These are phyloP conservation scores for Hypoxylon sp. DNA, from an alignment of 2,329 filamentous ascomycete genomes.

Conservation along the genomic window DNA sequence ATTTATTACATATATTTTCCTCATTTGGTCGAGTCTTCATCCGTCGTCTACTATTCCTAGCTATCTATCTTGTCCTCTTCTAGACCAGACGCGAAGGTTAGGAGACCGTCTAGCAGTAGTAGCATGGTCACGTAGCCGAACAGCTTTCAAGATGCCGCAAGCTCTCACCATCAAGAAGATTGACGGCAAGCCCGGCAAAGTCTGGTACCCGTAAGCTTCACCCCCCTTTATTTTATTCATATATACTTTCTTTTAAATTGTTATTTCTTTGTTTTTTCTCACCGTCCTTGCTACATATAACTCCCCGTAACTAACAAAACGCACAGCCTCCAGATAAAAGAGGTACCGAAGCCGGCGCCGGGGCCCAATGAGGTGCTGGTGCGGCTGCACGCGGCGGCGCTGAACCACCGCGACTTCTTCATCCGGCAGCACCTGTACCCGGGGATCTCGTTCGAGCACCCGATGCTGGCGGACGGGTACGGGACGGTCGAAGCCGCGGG, in stretches of 20 bases:
- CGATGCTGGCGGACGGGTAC: slow-evolving; percentile 83
- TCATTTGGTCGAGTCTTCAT: neutral
- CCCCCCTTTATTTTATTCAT: neutral
- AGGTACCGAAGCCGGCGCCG: slow-evolving; percentile 68
- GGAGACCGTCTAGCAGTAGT: neutral
- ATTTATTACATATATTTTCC: too few relatives aligned
- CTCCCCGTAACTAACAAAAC: too few relatives aligned
- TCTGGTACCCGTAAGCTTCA: slow-evolving; percentile 76
- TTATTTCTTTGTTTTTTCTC: too few relatives aligned
- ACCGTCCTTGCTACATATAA: too few relatives aligned
- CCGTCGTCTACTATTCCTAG: neutral
- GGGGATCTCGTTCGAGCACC: slow-evolving; percentile 77
- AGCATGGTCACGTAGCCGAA: neutral
- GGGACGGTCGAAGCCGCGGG: slow-evolving; percentile 76
- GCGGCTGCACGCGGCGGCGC: slow-evolving; percentile 77
- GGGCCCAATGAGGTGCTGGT: slow-evolving; percentile 75
- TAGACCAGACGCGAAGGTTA: neutral
- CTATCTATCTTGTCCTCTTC: neutral
- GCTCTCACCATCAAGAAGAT: slow-evolving; percentile 72
- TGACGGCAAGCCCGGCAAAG: slow-evolving; percentile 84
- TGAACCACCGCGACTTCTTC: slow-evolving; percentile 96
- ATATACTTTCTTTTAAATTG: too few relatives aligned
- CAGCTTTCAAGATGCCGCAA: slow-evolving; percentile 54
- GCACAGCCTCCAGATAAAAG: slow-evolving; percentile 64
- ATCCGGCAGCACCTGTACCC: slow-evolving; percentile 93